These are phyloP conservation scores for Rhizopogon salebrosus DNA, from an alignment of 768 basidiomycete genomes.

Conservation along the genomic window DNA sequence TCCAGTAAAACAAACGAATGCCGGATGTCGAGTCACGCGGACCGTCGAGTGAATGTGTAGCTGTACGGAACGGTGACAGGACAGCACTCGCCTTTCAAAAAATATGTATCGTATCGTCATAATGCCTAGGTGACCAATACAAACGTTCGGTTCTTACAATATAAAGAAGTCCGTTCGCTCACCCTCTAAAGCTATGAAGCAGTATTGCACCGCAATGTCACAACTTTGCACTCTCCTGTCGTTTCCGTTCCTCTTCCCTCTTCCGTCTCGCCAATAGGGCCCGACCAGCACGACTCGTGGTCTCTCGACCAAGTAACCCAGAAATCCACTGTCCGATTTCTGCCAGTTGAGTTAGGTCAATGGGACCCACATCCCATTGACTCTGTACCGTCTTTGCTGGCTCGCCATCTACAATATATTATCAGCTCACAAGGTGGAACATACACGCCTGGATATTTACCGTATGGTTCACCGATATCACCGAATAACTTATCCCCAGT, in stretches of 20 bases:
- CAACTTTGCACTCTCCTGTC: background rate
- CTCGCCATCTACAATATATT: background rate
- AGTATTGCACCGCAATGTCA: background rate
- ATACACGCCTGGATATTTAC: background rate
- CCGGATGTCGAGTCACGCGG: too few relatives aligned
- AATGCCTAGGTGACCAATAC: too few relatives aligned
- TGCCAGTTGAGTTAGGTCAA: constrained; percentile 63
- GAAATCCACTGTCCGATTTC: constrained; percentile 85
- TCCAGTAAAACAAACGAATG: too few relatives aligned
- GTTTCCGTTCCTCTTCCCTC: constrained; percentile 21
- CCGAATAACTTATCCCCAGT: constrained; percentile 54
- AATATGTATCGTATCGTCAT: too few relatives aligned
- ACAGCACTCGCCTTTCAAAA: too few relatives aligned
- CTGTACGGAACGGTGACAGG: too few relatives aligned
- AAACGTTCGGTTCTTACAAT: too few relatives aligned
- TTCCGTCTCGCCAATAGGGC: constrained; percentile 55
- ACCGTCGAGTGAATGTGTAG: too few relatives aligned
- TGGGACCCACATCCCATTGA: constrained; percentile 30
- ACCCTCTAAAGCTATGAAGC: background rate
- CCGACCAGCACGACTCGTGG: constrained; percentile 71
- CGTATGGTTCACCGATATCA: constrained; percentile 32
- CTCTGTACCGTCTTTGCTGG: background rate
- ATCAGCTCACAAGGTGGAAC: background rate
- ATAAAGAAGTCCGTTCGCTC: too few relatives aligned
- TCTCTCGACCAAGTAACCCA: constrained; percentile 56